Evolutionary conservation across 1,139 yeast species (phyloP).

Genomic region (Kluyveromyces sp.): DNA sequence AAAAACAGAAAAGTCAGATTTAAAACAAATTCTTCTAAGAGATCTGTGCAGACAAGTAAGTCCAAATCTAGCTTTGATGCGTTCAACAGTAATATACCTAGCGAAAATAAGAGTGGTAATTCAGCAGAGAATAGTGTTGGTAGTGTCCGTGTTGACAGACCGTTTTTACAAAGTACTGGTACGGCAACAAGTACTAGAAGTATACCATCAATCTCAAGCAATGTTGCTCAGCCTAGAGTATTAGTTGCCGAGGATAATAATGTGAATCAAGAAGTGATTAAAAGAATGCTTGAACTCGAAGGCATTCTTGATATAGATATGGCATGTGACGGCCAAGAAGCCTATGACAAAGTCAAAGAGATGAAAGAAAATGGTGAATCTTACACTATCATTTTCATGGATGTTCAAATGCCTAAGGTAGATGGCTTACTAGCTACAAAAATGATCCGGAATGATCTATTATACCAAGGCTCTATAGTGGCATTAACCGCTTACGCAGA

Average conservation of each 20-base stretch:
- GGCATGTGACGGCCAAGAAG: slow-evolving; percentile 89
- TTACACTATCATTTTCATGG: slow-evolving; percentile 84
- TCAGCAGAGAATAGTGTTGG: slow-evolving; percentile 12
- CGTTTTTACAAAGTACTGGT: slow-evolving; percentile 33
- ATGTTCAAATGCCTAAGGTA: slow-evolving; percentile 90
- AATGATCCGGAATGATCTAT: slow-evolving; percentile 57
- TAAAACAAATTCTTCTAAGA: slow-evolving; percentile 22
- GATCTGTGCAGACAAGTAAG: slow-evolving; percentile 14
- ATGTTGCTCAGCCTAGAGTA: slow-evolving; percentile 38
- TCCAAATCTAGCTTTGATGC: slow-evolving; percentile 6
- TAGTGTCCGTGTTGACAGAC: slow-evolving; percentile 27
- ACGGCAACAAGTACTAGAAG: slow-evolving; percentile 32
- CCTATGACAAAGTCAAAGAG: slow-evolving; percentile 54
- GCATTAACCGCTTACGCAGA: slow-evolving; percentile 95
- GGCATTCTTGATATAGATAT: slow-evolving; percentile 63
- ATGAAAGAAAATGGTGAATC: slow-evolving; percentile 33
- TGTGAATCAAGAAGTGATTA: slow-evolving; percentile 87
- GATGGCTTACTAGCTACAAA: slow-evolving; percentile 83
- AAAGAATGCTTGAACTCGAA: slow-evolving; percentile 73
- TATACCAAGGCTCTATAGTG: slow-evolving; percentile 68
- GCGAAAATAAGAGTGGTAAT: neutral
- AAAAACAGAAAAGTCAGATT: slow-evolving; percentile 39
- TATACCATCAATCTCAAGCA: slow-evolving; percentile 11
- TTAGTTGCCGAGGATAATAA: slow-evolving; percentile 92
- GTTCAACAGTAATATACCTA: slow-evolving; percentile 5